A percentile compares a stretch with the other conserved stretches of the same genome.
Evolutionary conservation across 176 grass and related monocot genomes (phyloP).

Genomic region (Lolium perenne): DNA sequence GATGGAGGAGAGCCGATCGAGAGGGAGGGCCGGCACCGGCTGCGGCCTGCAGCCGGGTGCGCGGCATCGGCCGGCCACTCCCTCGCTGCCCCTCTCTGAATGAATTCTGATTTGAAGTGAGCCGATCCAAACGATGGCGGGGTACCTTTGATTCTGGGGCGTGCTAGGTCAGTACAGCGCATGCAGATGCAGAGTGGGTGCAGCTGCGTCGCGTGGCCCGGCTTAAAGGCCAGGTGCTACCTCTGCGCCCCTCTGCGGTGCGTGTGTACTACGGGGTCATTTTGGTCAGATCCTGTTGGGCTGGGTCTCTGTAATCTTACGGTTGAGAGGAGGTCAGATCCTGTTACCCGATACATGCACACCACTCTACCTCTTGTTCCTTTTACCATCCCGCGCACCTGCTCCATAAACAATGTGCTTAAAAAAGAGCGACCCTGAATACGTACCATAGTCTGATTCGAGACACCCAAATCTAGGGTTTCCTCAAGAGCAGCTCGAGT

Average conservation of each 20-base stretch:
- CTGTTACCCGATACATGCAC: no score
- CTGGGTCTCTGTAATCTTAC: neutral
- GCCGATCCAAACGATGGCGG: neutral
- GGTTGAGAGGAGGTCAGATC: no score
- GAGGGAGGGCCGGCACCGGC: neutral
- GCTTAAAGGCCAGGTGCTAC: slow-evolving; percentile 25
- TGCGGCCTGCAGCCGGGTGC: neutral
- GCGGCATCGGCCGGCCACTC: no score
- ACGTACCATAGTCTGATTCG: no score
- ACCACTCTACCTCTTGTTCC: no score
- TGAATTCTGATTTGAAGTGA: slow-evolving; percentile 13
- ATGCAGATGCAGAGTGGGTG: neutral
- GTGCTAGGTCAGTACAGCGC: slow-evolving; percentile 1
- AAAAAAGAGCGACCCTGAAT: no score
- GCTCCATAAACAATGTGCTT: no score
- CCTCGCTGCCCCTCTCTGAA: neutral
- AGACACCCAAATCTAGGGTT: no score
- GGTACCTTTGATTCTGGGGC: slow-evolving; percentile 6
- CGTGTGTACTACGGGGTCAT: neutral
- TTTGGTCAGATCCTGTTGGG: slow-evolving; percentile 33
- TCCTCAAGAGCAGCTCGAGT: no score
- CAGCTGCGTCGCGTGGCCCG: neutral
- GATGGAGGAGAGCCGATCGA: neutral
- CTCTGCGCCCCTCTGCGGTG: slow-evolving; percentile 13
- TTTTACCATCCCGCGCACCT: no score